Evolutionary conservation across 306 rosid genomes (phyloP), one percentile per base, ranked within the genome.

Genomic region (Herpetospermum pedunculosum): DNA sequence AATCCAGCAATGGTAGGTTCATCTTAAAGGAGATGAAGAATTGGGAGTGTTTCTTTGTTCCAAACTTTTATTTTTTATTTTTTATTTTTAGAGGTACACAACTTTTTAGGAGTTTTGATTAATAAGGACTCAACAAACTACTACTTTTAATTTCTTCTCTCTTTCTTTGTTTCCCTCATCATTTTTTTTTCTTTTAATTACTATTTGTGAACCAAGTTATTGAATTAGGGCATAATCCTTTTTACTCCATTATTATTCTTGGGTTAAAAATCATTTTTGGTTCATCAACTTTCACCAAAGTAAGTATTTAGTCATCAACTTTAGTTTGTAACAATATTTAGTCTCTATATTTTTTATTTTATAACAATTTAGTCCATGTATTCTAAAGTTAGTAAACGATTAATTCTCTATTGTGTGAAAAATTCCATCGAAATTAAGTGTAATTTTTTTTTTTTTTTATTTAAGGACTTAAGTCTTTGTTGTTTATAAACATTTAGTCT

Each of bases 1-100:
- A 67, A 23, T 25, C 52, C 73, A 67, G 73, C 73, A 67, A 67
- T 67, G 73, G 73, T 67, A 44, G 74, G 74, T 69, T 69, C 74
- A 69, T 69, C 40, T 69, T 26, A 44, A 69, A 43, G 74, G 40
- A 44, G 50, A 69, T 67, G 8, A 43, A 69, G 25, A 29, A 21
- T 40, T 69, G 7, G n/a, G 21, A 15, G 74, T 69, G 74, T 69
- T 69, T 69, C 40, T 69, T 69, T 69, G 74, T 43, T 46, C 21
- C 55, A 15, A 44, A 69, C 16, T 18, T 69, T 44, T 5, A 26
- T 69, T 44, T 0, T 13, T 69, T 19, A 1, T 19, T 64, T 35
- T 41, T 11, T 1, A 43, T 44, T 14, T 14, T 65, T 23, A 11
- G 46, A 19, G 50, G 13, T 43, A 43, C 73, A 43, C 73, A 40